These are phyloP conservation scores for Suillus paluster DNA, from an alignment of 768 basidiomycete genomes.

Conservation along the genomic window DNA sequence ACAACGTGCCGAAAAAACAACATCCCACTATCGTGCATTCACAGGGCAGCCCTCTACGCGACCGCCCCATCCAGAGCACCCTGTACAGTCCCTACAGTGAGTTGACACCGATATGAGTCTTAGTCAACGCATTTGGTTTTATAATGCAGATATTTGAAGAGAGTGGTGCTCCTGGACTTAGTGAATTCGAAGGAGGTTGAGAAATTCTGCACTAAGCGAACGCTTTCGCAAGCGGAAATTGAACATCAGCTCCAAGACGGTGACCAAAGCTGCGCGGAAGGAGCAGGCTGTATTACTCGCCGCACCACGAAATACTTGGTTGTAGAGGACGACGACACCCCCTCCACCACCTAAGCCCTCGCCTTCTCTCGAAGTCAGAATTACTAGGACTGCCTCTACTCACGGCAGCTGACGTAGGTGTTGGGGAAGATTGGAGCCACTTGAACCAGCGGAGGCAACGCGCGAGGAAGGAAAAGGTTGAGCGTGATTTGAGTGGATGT, in stretches of 20 bases:
- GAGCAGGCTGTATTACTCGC: conserved; percentile 18
- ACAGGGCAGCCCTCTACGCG: conserved; percentile 12
- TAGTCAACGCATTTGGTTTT: background rate
- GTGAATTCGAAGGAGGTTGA: conserved; percentile 45
- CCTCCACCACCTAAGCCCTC: conserved; percentile 5
- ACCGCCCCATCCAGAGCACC: conserved; percentile 49
- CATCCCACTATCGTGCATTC: background rate
- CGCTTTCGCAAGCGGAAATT: conserved; percentile 32
- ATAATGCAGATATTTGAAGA: conserved; percentile 58
- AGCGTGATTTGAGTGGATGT: conserved; percentile 46
- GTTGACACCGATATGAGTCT: conserved; percentile 16
- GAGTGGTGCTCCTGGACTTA: conserved; percentile 51
- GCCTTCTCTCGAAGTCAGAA: conserved; percentile 29
- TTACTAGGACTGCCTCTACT: conserved; percentile 12
- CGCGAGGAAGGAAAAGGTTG: conserved; percentile 50
- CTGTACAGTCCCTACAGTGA: conserved; percentile 59
- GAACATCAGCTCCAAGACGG: conserved; percentile 21
- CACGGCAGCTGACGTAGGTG: conserved; percentile 34
- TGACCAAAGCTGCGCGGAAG: conserved; percentile 25
- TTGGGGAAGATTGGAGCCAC: conserved; percentile 54
- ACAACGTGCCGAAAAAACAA: conserved; percentile 2
- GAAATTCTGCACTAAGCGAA: conserved; percentile 42
- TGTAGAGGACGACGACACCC: conserved; percentile 38
- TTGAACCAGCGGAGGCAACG: conserved; percentile 58
- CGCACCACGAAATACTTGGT: conserved; percentile 41